phyloP scores from a whole-genome alignment of 129 eudicot species.

The Escallonia herrerae region DNA sequence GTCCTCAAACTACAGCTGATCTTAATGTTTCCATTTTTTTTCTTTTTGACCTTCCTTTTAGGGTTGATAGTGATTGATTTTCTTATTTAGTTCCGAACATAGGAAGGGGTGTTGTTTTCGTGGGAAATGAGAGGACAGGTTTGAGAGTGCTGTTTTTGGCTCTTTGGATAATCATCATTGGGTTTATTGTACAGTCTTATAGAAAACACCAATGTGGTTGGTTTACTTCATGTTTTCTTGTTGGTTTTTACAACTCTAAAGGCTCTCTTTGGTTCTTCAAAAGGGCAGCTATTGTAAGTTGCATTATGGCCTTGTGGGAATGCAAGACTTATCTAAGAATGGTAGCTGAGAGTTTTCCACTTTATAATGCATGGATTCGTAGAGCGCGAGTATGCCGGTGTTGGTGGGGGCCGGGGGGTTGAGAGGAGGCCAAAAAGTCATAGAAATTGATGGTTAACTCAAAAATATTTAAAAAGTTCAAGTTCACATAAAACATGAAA shows the following conservation, averaged over 20 bases:
- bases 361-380: too few relatives aligned
- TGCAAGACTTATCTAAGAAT: background rate
- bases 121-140: constrained; percentile 15
- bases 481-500: too few relatives aligned
- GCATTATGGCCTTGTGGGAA: background rate
- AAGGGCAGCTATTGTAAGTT: constrained; percentile 3
- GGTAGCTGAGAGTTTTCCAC: background rate
- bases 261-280: background rate
- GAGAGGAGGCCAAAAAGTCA: too few relatives aligned
- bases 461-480: too few relatives aligned
- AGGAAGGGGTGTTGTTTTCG: constrained; percentile 7
- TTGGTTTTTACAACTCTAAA: background rate
- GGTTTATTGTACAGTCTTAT: constrained; percentile 38
- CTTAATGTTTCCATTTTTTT: background rate
- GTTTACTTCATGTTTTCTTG: constrained; percentile 17
- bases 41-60: constrained; percentile 14
- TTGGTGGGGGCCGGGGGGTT: too few relatives aligned
- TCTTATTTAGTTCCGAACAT: constrained; percentile 5
- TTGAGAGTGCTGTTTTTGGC: constrained; percentile 20
- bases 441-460: too few relatives aligned
- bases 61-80: constrained; percentile 14
- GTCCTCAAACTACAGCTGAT: constrained; percentile 58
- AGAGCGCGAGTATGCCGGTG: too few relatives aligned
- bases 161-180: constrained; percentile 25
- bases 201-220: constrained; percentile 15